Base-by-base conservation (phyloP, 1,139 yeast species). In the Debaryomyces nepalensis region DNA sequence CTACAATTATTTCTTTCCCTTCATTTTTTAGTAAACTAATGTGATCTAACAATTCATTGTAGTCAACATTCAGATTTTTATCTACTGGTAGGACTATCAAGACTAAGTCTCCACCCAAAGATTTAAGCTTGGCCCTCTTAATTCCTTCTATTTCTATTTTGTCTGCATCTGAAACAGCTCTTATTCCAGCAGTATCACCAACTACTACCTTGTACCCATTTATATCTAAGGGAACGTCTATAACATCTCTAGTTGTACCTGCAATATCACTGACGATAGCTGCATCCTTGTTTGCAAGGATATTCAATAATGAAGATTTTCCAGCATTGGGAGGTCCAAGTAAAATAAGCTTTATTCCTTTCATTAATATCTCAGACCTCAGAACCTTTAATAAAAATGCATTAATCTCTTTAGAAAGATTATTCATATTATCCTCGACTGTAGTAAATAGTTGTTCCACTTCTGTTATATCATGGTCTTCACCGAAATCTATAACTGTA, bases 281-380 rank as follows among this genome's bases (percentile, higher is more conserved):
- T 9, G 91, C 88, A 29, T 91, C 95, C 38, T 87, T 79, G 46
- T 84, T 77, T 0, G 93, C 89, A 10, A 93, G 64, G 9, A 66
- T 57, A 55, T 95, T 93, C 37, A 93, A 64, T 10, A 93, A 66
- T 0, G 96, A 87, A 2, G 97, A 90, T 59, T 93, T 93, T 0
- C 99, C 99, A 0, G 97, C 97, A 62, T 93, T 93, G 1, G 99
- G 97, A 4, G 96, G 95, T 0, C 99, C 99, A 15, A 91, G 53
- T 15, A 93, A 66, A 0, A 85, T 82, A 31, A 91, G 58, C 47
- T 79, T 81, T 32, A 93, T 81, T 1, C 99, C 99, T 19, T 77
- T 73, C 36, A 84, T 61, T 14, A 93, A 64, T 1, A 91, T 67
- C 49, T 83, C 87, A 0, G 95, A 80, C 39, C 82, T 66, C 33